Evolutionary conservation across 2,329 filamentous ascomycete species (phyloP).

Genomic region (Macrophomina phaseolina): DNA sequence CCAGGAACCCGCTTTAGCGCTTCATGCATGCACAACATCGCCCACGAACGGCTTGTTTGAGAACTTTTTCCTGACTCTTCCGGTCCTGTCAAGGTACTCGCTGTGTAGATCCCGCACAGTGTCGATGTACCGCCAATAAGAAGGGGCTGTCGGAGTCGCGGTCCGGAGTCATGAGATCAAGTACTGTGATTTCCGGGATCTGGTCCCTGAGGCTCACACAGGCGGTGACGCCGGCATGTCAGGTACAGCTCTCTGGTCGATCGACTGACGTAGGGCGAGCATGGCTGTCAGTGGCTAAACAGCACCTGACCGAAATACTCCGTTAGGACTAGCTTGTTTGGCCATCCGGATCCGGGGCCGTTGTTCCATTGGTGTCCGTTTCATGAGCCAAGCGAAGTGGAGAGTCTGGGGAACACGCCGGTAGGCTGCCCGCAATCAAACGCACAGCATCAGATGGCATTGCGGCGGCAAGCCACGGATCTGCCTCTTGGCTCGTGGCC

Average conservation of each 20-base stretch:
- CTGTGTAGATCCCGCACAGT: slow-evolving; percentile 6
- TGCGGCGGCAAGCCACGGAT: slow-evolving; percentile 16
- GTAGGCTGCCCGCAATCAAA: neutral
- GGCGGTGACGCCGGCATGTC: slow-evolving; percentile 3
- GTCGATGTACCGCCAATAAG: neutral
- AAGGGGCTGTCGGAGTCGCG: neutral
- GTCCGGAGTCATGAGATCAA: slow-evolving; percentile 13
- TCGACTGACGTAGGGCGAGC: slow-evolving; percentile 14
- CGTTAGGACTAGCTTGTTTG: neutral
- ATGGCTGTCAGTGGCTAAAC: neutral
- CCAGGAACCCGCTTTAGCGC: neutral
- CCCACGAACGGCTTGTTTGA: neutral
- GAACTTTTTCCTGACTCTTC: neutral
- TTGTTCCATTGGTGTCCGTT: slow-evolving; percentile 16
- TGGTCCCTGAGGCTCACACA: slow-evolving; percentile 17
- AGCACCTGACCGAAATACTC: neutral
- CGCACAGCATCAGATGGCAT: neutral
- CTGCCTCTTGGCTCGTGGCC: neutral
- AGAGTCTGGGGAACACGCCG: slow-evolving; percentile 22
- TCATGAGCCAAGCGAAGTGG: slow-evolving; percentile 25
- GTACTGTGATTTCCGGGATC: slow-evolving; percentile 23
- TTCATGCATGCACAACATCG: slow-evolving; percentile 20
- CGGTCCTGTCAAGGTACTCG: neutral
- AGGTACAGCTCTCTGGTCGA: neutral
- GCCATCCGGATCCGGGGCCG: slow-evolving; percentile 8